Conservation (phyloP, 129 eudicot species). For the Flaveria brownii region DNA sequence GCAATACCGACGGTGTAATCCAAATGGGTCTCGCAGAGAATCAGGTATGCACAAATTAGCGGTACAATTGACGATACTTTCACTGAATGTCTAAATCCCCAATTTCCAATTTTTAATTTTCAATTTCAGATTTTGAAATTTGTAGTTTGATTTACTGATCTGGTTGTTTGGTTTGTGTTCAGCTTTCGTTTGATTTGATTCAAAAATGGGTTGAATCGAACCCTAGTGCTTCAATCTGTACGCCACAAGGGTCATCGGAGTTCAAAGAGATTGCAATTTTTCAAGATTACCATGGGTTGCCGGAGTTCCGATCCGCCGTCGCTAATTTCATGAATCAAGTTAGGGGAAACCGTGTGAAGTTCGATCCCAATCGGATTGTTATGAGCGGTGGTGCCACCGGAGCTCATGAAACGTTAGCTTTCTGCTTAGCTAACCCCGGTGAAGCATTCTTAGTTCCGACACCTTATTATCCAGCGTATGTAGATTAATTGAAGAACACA, state of each 20-base stretch:
- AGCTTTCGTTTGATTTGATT: constrained; percentile 52
- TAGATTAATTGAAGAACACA: background rate
- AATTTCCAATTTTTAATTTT: too few relatives aligned
- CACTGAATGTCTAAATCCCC: too few relatives aligned
- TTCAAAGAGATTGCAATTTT: constrained; percentile 51
- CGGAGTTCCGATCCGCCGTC: constrained; percentile 46
- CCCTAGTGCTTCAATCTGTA: constrained; percentile 48
- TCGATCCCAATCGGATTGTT: constrained; percentile 50
- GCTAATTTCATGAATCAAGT: constrained; percentile 60
- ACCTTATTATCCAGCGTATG: constrained; percentile 66
- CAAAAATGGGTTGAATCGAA: constrained; percentile 45
- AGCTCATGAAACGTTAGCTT: constrained; percentile 55
- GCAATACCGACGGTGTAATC: constrained; percentile 55
- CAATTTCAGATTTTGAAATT: too few relatives aligned
- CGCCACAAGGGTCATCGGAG: constrained; percentile 33
- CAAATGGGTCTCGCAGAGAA: constrained; percentile 75
- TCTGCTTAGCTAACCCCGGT: constrained; percentile 61
- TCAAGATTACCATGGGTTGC: constrained; percentile 70
- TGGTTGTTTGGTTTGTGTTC: background rate
- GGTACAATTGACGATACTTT: too few relatives aligned
- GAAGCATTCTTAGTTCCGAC: constrained; percentile 63
- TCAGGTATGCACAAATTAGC: background rate
- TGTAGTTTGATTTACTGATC: too few relatives aligned
- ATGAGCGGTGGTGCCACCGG: constrained; percentile 76
- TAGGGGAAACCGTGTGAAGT: constrained; percentile 52